These are phyloP conservation scores for Polytolypa hystricis DNA, from an alignment of 2,329 filamentous ascomycete species.

Conservation along the genomic window DNA sequence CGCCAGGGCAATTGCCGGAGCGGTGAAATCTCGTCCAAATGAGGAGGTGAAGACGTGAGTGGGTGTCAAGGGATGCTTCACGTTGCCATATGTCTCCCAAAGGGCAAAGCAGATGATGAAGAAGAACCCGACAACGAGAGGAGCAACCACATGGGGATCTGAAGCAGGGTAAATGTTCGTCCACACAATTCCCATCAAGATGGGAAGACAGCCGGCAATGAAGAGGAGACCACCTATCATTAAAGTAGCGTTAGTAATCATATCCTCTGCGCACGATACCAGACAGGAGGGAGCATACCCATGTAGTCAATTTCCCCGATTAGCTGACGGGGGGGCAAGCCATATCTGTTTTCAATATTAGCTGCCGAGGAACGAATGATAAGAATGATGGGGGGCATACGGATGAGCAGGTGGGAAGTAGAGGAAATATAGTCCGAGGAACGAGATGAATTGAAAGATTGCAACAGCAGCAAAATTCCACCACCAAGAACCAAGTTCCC, in stretches of 20 bases:
- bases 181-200: constrained; percentile 33
- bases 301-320: constrained; percentile 31
- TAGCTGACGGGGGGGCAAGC: constrained; percentile 24
- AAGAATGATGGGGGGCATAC: constrained; percentile 17
- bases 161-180: constrained; percentile 26
- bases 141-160: constrained; percentile 28
- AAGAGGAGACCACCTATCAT: constrained; percentile 23
- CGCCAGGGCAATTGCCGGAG: constrained; percentile 34
- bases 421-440: constrained; percentile 32
- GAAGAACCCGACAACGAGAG: constrained; percentile 26
- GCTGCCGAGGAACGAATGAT: constrained; percentile 22
- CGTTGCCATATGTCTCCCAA: constrained; percentile 29
- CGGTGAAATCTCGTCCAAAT: constrained; percentile 38
- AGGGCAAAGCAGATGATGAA: constrained; percentile 27
- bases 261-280: too few relatives aligned
- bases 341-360: constrained; percentile 20
- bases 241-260: too few relatives aligned
- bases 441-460: constrained; percentile 35
- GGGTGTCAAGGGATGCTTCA: constrained; percentile 34
- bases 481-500: constrained; percentile 29
- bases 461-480: constrained; percentile 38
- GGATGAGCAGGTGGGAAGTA: constrained; percentile 34
- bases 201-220: constrained; percentile 24
- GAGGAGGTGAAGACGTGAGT: constrained; percentile 36
- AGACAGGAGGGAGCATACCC: constrained; percentile 19